Evolutionary conservation across 2,329 filamentous ascomycete genomes (phyloP), one percentile per base, ranked within the genome.

Genomic region (Colletotrichum salicis): DNA sequence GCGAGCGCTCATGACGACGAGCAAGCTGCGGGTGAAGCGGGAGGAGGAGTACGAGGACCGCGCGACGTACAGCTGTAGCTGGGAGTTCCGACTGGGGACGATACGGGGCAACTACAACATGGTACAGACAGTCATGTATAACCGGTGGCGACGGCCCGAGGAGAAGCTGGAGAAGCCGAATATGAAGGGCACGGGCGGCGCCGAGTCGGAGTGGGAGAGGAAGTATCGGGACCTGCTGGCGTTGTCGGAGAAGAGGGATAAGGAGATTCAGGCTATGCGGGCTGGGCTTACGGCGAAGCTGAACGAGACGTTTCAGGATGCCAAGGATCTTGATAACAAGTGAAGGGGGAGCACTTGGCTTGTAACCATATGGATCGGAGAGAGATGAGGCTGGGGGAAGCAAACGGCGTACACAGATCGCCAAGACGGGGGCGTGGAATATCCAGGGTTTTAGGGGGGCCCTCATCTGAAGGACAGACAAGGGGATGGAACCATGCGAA

Each of bases 201-300:
- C 64, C 1, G 69, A 70, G 29, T 59, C 59, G 29, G 70, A 84
- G 60, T 89, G 88, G 88, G 85, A 87, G 77, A 79, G 79, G 59
- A 88, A 84, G 72, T 90, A 91, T 74, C 82, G 82, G 55, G 86
- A 89, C 66, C 83, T 93, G 75, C 86, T 92, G 76, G 86, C 87
- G 54, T 85, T 87, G 73, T 85, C 93, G 76, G 86, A 86, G 77
- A 87, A 88, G 70, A 86, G 87, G 71, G 90, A 92, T 75, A 86
- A 86, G 75, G 85, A 87, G 75, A 79, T 88, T 64, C 77, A 78
- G 64, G 80, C 82, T 52, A 76, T 89, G 67, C 84, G 82, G 75
- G 79, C 78, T 51, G 82, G 78, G 35, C 79, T 90, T 56, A 76
- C 88, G 69, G 80, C 82, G 64, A 77, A 80, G 19, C 70, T 85